Base-by-base conservation (phyloP, 495 filamentous ascomycete genomes). In the Terfezia boudieri region DNA sequence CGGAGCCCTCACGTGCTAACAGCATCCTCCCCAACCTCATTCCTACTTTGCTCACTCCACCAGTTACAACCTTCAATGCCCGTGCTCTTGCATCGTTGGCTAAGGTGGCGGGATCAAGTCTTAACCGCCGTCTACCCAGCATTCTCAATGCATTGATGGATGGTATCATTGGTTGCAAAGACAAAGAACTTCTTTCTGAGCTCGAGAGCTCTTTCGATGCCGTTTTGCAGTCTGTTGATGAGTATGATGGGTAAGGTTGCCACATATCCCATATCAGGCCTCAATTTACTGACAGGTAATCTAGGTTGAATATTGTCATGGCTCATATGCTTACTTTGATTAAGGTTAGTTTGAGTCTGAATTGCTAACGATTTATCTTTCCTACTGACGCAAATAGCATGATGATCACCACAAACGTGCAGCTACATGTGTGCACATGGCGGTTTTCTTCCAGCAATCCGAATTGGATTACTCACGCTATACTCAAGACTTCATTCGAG, bases 21-120 rank as follows among this genome's bases (percentile, higher is more conserved):
- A 86, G 94, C 59, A 98, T 98, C 59, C 74, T 98, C 46, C 90
- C 90, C 36, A 93, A 89, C 68, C 82, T 98, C 36, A 84, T 98
- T 52, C 90, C 90, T 0, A 95, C 86, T 0, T 73, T 98, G 22
- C 81, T 94, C 54, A 75, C 81, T 11, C 77, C 86, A 37, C 90
- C 90, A n/a, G 92, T 98, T 56, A 80, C 84, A 5, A 74, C 81
- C 6, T 98, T 98, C 76, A 96, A 96, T 60, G 90, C 90, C 56
- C 84, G 76, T 61, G 90, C 90, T 12, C 69, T 98, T 50, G 92
- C 90, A 41, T 95, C 90, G 32, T 68, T 98, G 56, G 85, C 90
- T 49, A 78, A 87, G 68, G 90, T 96, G 50, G 88, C 92, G 23
- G 80, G 85, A 36, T 71, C 80, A 36, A 78, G 90, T 54, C 88